Evolutionary conservation across 495 filamentous ascomycete genomes (phyloP), one percentile per base, ranked within the genome.

Genomic region (Aspergillus carlsbadensis): DNA sequence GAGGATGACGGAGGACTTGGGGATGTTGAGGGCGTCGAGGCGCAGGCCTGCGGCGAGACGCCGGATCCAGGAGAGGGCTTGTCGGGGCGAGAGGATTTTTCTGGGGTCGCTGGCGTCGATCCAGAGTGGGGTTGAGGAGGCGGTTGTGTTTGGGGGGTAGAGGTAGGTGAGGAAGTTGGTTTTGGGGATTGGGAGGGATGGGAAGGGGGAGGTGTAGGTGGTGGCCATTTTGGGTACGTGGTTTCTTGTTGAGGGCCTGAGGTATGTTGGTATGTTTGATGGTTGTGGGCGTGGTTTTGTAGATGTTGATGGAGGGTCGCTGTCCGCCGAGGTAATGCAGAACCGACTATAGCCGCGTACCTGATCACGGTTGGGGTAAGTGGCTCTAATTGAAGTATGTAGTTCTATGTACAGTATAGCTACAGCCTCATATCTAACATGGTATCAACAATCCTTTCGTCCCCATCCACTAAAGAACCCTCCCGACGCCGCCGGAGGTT

Each of bases 391-490:
- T n/a, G n/a, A n/a, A n/a, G n/a, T n/a, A n/a, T n/a, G n/a, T n/a
- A n/a, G n/a, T n/a, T n/a, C n/a, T n/a, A n/a, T n/a, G n/a, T 29
- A 29, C 26, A 29, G 3, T 29, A 8, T 29, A 29, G 3, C 4
- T 29, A 29, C 26, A 29, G 26, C 26, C 26, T 29, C 26, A 29
- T 29, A 8, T 29, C 26, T 29, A 8, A 8, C 26, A 84, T 87
- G 59, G 81, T 29, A 3, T 29, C 8, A 3, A 29, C 26, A 3
- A 29, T 8, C 18, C 34, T 78, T 70, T 62, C 81, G 73, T 5
- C 79, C 79, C 81, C 81, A 84, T 18, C 80, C 79, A 57, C 79
- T 80, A 60, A 82, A 83, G 57, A 83, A 83, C 7, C 80, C 79
- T 15, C 77, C 76, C 14, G 67, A 69, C 3, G 65, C 67, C 2